Percentiles rank a stretch among this genome's conserved stretches.
Conservation (phyloP, 805 yeast genomes). For the Candida methanosorbosa region DNA sequence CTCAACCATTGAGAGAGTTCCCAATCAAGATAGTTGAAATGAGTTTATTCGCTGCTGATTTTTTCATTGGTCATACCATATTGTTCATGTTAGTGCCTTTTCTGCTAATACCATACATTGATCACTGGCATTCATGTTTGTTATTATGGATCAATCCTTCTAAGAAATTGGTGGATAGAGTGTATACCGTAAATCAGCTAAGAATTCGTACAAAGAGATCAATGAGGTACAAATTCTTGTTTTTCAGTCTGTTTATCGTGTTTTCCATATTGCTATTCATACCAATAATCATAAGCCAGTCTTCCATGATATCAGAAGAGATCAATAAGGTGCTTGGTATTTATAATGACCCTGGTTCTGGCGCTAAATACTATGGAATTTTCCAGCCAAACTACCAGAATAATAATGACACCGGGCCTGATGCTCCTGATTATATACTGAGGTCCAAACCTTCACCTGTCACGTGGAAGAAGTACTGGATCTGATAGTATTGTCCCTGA, state of each 20-base stretch:
- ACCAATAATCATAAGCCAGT: too few species aligned
- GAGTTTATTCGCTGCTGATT: conserved; percentile 39
- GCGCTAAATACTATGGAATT: too few species aligned
- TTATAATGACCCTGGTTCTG: too few species aligned
- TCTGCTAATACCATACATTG: conserved; percentile 31
- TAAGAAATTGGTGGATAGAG: conserved; percentile 25
- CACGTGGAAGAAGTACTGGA: conserved; percentile 18
- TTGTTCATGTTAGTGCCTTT: conserved; percentile 31
- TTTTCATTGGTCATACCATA: conserved; percentile 34
- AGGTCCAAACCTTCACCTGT: conserved; percentile 17
- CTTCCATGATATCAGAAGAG: too few species aligned
- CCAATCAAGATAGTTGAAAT: conserved; percentile 36
- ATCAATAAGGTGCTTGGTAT: too few species aligned
- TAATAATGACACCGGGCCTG: conserved; percentile 58
- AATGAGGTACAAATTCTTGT: conserved; percentile 33
- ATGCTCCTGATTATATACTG: conserved; percentile 39
- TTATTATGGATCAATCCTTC: conserved; percentile 40
- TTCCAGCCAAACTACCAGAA: conserved; percentile 52
- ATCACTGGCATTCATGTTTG: conserved; percentile 39
- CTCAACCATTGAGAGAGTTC: conserved; percentile 40
- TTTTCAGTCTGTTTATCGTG: too few species aligned
- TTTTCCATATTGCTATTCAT: too few species aligned
- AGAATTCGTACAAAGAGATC: conserved; percentile 33
- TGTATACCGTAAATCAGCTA: conserved; percentile 30
- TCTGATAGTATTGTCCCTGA: too few species aligned